A percentile compares a stretch with the other conserved stretches of the same genome.
These are phyloP conservation scores for Colletotrichum karsti DNA, from an alignment of 2,329 filamentous ascomycete genomes.

Conservation along the genomic window DNA sequence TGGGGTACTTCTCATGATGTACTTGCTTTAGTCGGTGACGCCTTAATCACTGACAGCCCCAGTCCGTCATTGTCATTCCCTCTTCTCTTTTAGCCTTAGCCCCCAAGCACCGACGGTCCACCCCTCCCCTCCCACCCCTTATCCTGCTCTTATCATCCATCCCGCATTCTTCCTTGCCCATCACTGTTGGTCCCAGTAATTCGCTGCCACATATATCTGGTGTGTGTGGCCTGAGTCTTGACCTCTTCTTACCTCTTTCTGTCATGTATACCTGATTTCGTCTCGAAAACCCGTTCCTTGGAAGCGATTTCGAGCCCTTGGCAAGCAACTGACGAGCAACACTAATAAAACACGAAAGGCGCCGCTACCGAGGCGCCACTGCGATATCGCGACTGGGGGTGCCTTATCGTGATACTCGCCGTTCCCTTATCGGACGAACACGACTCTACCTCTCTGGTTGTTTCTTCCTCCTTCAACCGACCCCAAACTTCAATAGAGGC, in stretches of 20 bases:
- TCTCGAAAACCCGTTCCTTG: background rate
- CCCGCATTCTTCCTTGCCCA: conserved; percentile 26
- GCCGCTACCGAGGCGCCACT: conserved; percentile 17
- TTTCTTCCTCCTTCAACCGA: conserved; percentile 3
- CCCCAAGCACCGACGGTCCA: conserved; percentile 5
- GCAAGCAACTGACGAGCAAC: conserved; percentile 2
- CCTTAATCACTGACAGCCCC: conserved; percentile 29
- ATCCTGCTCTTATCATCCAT: conserved; percentile 26
- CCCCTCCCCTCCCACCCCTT: conserved; percentile 15
- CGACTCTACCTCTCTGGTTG: background rate
- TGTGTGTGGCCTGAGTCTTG: conserved; percentile 13
- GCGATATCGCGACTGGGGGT: conserved; percentile 20
- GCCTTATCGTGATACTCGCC: conserved; percentile 21
- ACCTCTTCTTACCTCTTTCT: background rate
- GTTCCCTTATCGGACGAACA: conserved; percentile 14
- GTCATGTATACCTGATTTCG: background rate
- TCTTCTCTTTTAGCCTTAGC: conserved; percentile 5
- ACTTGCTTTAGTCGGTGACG: conserved; percentile 26
- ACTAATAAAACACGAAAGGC: conserved; percentile 5
- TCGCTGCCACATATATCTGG: conserved; percentile 28
- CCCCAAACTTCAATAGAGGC: background rate
- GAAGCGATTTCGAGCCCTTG: background rate
- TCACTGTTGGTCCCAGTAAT: conserved; percentile 24
- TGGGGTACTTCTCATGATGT: conserved; percentile 6
- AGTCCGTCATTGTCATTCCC: conserved; percentile 28